phyloP scores from a whole-genome alignment of 768 basidiomycete species.

The Vishniacozyma victoriae region DNA sequence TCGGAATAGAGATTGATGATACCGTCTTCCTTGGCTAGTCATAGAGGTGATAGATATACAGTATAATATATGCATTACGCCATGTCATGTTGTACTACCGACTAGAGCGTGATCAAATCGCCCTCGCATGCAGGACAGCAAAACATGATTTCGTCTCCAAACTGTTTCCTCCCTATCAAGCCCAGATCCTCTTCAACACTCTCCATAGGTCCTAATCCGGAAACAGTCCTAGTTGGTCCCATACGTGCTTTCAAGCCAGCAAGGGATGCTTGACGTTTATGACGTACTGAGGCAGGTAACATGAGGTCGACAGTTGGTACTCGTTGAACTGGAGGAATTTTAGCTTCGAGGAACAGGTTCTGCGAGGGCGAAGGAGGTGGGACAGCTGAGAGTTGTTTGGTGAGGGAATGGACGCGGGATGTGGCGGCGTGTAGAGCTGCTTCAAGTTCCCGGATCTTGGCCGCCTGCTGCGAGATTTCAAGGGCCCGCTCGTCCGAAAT shows the following conservation, averaged over 20 bases:
- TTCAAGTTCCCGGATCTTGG: conserved; percentile 24
- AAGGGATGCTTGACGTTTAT: conserved; percentile 43
- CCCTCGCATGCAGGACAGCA: conserved; percentile 44
- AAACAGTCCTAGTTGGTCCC: conserved; percentile 1
- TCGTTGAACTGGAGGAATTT: neutral
- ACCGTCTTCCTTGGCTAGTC: conserved; percentile 52
- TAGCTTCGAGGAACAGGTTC: neutral
- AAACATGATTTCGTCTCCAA: conserved; percentile 44
- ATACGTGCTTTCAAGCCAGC: conserved; percentile 42
- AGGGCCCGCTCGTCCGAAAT: conserved; percentile 6
- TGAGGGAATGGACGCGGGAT: conserved; percentile 27
- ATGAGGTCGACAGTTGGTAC: conserved; percentile 29
- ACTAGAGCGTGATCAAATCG: conserved; percentile 39
- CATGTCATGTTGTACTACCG: neutral
- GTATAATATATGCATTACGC: conserved; percentile 1
- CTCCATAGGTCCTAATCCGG: too few species aligned
- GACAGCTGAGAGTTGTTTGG: conserved; percentile 36
- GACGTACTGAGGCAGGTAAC: conserved; percentile 36
- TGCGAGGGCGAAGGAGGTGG: too few species aligned
- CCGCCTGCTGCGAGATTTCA: conserved; percentile 21
- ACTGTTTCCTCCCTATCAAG: conserved; percentile 15
- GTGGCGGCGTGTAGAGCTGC: conserved; percentile 25
- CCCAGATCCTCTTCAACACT: neutral
- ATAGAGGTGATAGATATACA: neutral
- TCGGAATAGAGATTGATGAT: conserved; percentile 68